A percentile compares a stretch with the other conserved stretches of the same genome.
Conservation (phyloP, 225 moss, liverwort and hornwort species). For the Pseudisothecium myosuroides region DNA sequence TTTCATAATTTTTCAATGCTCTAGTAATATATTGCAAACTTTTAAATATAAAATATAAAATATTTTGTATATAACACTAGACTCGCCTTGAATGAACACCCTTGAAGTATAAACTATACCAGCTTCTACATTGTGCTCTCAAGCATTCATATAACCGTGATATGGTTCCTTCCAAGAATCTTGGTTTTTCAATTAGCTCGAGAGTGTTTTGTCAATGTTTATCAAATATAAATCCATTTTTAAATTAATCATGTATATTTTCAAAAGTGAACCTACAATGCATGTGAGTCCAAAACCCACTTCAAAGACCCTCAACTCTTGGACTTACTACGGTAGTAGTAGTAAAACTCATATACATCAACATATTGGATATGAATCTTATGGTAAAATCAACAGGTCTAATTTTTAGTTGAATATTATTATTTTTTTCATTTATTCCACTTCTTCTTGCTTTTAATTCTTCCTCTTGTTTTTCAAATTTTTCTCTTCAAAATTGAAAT, state of each 20-base stretch:
- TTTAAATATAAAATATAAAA: not conserved
- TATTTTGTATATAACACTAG: not conserved
- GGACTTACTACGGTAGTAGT: too few relatives aligned
- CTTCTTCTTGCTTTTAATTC: not conserved
- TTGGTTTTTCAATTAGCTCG: not conserved
- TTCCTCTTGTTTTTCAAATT: not conserved
- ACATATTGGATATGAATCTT: not conserved
- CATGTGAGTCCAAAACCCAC: not conserved
- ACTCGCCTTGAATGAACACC: not conserved
- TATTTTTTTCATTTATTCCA: rapidly evolving
- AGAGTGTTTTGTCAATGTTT: not conserved
- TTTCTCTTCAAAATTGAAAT: rapidly evolving
- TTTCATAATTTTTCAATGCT: not conserved
- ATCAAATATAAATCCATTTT: not conserved
- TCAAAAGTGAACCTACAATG: not conserved
- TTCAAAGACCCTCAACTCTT: not conserved
- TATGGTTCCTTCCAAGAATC: not conserved
- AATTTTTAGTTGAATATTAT: not conserved
- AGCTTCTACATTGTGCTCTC: not conserved
- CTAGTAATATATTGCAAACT: not conserved
- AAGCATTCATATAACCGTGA: not conserved
- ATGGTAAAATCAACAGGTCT: not conserved
- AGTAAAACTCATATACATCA: not conserved
- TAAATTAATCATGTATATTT: not conserved
- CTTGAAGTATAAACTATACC: rapidly evolving